phyloP scores from a whole-genome alignment of 2,329 filamentous ascomycete genomes.

The Aspergillus brunneoviolaceus region DNA sequence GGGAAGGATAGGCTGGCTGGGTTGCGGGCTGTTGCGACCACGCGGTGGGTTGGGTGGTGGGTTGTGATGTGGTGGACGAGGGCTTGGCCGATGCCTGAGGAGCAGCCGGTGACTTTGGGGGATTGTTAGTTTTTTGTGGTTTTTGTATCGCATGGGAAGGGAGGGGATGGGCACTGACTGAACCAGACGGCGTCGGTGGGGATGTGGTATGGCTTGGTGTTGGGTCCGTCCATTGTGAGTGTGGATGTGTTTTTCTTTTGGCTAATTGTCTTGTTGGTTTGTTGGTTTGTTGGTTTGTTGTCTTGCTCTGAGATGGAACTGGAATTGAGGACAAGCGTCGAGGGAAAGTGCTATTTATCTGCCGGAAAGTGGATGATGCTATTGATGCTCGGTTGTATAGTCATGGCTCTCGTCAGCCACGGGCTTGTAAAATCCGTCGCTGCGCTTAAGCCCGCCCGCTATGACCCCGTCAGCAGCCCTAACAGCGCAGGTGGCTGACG shows the following conservation, averaged over 20 bases:
- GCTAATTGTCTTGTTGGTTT: not conserved
- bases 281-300: no score
- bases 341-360: not conserved
- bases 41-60: conserved; percentile 39
- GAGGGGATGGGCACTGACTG: conserved; percentile 27
- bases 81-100: conserved; percentile 48
- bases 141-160: conserved; percentile 13
- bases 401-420: not conserved
- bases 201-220: conserved; percentile 2
- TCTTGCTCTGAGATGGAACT: not conserved
- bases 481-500: not conserved
- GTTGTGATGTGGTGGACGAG: conserved; percentile 38
- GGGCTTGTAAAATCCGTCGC: not conserved
- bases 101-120: conserved; percentile 50
- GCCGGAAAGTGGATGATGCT: not conserved
- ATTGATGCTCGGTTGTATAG: not conserved
- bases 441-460: not conserved
- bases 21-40: conserved; percentile 53
- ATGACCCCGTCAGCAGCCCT: not conserved
- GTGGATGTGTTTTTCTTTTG: not conserved
- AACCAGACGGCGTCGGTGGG: conserved; percentile 37
- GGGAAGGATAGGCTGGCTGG: conserved; percentile 43
- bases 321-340: not conserved
- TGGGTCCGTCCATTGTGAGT: not conserved
- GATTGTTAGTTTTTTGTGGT: not conserved